Conservation (phyloP, 2,329 filamentous ascomycete species). For the Trichoderma harzianum region DNA sequence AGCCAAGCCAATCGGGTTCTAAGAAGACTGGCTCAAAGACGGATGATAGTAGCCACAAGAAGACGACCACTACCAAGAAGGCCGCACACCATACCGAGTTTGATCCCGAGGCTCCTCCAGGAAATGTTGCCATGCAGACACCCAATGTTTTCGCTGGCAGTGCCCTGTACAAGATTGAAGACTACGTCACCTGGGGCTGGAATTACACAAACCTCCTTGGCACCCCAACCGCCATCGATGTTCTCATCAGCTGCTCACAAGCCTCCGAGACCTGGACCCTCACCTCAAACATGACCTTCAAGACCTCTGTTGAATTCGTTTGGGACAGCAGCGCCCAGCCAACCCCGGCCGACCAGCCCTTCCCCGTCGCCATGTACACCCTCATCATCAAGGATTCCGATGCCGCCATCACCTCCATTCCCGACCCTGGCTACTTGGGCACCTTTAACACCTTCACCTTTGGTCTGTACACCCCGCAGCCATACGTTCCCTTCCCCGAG, state of each 20-base stretch:
- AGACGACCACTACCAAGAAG: conserved; percentile 19
- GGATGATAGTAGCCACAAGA: conserved; percentile 20
- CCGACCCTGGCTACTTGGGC: conserved; percentile 55
- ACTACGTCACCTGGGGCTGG: conserved; percentile 59
- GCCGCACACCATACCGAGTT: conserved; percentile 36
- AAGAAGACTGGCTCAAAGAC: conserved; percentile 19
- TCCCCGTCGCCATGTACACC: conserved; percentile 56
- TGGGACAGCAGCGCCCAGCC: conserved; percentile 57
- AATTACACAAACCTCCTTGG: conserved; percentile 61
- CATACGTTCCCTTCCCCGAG: conserved; percentile 49
- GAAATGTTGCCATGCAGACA: conserved; percentile 51
- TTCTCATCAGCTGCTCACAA: conserved; percentile 54
- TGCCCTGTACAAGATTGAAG: conserved; percentile 58
- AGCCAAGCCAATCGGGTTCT: neutral
- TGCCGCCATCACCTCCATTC: conserved; percentile 45
- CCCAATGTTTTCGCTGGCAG: conserved; percentile 45
- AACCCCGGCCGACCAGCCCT: conserved; percentile 43
- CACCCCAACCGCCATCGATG: conserved; percentile 58
- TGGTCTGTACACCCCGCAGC: conserved; percentile 53
- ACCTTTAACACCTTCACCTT: conserved; percentile 50
- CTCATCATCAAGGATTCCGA: conserved; percentile 61
- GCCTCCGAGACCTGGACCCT: conserved; percentile 57
- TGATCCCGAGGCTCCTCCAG: conserved; percentile 45
- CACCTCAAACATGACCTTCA: conserved; percentile 60
- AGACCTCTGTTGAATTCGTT: conserved; percentile 47